A percentile compares a stretch with the other conserved stretches of the same genome.
These are phyloP conservation scores for Fonsecaea nubica DNA, from an alignment of 2,329 filamentous ascomycete species.

Conservation along the genomic window DNA sequence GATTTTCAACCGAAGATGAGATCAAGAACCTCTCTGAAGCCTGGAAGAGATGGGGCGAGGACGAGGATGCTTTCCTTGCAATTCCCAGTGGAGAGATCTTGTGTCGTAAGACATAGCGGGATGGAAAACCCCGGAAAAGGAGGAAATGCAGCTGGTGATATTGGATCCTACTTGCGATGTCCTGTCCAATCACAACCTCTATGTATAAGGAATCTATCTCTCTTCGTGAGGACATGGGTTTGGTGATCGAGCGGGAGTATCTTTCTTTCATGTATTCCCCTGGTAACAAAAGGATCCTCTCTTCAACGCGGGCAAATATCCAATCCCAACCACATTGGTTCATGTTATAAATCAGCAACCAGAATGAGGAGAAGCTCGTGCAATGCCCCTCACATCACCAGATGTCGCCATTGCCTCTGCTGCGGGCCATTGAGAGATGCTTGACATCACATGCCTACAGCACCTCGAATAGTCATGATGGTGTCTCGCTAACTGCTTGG, in stretches of 20 bases:
- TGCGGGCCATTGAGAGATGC: background rate
- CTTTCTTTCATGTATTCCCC: background rate
- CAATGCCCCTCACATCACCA: background rate
- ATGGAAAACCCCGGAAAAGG: background rate
- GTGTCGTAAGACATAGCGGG: constrained; percentile 30
- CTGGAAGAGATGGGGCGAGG: constrained; percentile 38
- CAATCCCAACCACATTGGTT: constrained; percentile 6
- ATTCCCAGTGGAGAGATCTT: constrained; percentile 33
- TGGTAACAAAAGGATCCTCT: background rate
- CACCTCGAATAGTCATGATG: background rate
- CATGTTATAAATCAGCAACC: constrained; percentile 1
- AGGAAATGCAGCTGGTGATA: background rate
- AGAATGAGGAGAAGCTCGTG: constrained; percentile 19
- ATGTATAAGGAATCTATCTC: background rate
- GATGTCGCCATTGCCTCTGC: constrained; percentile 1
- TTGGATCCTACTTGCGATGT: background rate
- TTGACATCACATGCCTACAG: background rate
- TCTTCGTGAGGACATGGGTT: background rate
- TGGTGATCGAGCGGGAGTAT: background rate
- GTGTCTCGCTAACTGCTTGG: background rate
- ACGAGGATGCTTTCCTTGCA: constrained; percentile 35
- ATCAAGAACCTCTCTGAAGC: constrained; percentile 35
- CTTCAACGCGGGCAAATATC: background rate
- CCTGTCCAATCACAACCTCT: background rate
- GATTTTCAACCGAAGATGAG: constrained; percentile 37